Evolutionary conservation across 2,329 filamentous ascomycete species (phyloP), one percentile per base, ranked within the genome.

Genomic region (Venturia asperata): DNA sequence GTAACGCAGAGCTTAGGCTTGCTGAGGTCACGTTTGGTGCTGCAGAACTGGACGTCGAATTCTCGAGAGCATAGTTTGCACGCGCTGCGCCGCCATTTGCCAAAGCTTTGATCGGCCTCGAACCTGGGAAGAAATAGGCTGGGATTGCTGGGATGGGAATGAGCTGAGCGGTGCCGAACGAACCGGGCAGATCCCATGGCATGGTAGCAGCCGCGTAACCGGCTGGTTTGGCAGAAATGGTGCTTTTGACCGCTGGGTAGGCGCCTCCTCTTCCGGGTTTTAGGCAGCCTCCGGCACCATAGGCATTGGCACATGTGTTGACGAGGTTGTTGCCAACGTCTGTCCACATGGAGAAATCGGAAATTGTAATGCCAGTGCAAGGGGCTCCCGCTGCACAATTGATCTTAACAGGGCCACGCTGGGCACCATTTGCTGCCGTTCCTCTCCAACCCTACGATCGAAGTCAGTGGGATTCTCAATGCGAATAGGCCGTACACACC

Each of bases 381-480:
- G 83, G 83, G 1, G 77, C 78, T 1, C 69, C 74, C 65, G 79
- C 75, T 0, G 82, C 78, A 68, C 83, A 86, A 42, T 78, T 71
- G 52, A 85, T 73, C 66, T 82, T 80, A 69, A 86, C 76, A 1
- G 83, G 83, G 0, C 81, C 82, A 27, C 84, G 79, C 64, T 77
- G 66, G 5, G 72, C 71, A 24, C 83, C 84, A 67, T 85, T 75
- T 2, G 75, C 70, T 64, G 79, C 77, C 2, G 80, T 82, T 43
- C 83, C 84, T 65, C 79, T 81, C 84, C 83, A 86, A 72, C 82
- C 81, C 62, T 69, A 34, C 45, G 19, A 24, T 21, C 21, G 24
- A 21, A 19, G 56, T 60, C 56, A 63, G 61, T 64, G 42, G 45
- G 10, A 34, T 41, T 63, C 15, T 55, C 39, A 58, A 62, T 30